Evolutionary conservation across 1,284 basidiomycete genomes (phyloP).

Genomic region (Microbotryum saponariae): DNA sequence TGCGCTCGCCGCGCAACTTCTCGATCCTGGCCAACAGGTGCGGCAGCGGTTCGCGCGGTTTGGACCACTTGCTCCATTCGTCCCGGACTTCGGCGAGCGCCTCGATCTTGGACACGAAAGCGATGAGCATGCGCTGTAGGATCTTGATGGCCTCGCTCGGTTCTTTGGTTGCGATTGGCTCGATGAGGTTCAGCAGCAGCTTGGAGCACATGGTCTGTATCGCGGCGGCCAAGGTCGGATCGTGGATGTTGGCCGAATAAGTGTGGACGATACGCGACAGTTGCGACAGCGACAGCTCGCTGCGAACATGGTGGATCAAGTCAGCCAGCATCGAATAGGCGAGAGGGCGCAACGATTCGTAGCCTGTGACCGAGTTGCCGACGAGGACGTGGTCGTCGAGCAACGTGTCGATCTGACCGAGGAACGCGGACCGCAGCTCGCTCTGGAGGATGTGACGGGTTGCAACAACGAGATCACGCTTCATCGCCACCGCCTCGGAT

Average conservation of each 20-base stretch:
- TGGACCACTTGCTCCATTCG: slow-evolving; percentile 34
- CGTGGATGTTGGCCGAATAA: slow-evolving; percentile 84
- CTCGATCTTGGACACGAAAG: slow-evolving; percentile 77
- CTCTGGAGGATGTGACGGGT: slow-evolving; percentile 83
- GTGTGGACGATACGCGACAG: slow-evolving; percentile 73
- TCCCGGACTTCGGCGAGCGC: slow-evolving; percentile 52
- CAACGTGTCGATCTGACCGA: slow-evolving; percentile 80
- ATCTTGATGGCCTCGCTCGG: slow-evolving; percentile 56
- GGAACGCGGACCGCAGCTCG: slow-evolving; percentile 69
- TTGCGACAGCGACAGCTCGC: slow-evolving; percentile 71
- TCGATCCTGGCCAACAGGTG: slow-evolving; percentile 51
- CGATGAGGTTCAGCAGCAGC: slow-evolving; percentile 82
- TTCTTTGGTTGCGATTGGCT: slow-evolving; percentile 67
- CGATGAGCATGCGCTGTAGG: slow-evolving; percentile 69
- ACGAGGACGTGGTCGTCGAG: slow-evolving; percentile 87
- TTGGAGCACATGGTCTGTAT: slow-evolving; percentile 91
- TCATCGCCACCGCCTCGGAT: slow-evolving; percentile 63
- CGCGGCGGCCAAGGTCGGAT: slow-evolving; percentile 68
- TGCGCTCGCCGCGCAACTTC: slow-evolving; percentile 36
- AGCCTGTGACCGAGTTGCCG: slow-evolving; percentile 66
- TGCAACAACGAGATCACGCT: slow-evolving; percentile 74
- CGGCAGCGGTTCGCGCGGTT: slow-evolving; percentile 19
- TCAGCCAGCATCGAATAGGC: slow-evolving; percentile 89
- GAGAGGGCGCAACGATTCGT: slow-evolving; percentile 74
- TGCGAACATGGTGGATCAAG: slow-evolving; percentile 82